Base-by-base conservation (phyloP, 1,284 basidiomycete genomes). In the Rhodofomes roseus region DNA sequence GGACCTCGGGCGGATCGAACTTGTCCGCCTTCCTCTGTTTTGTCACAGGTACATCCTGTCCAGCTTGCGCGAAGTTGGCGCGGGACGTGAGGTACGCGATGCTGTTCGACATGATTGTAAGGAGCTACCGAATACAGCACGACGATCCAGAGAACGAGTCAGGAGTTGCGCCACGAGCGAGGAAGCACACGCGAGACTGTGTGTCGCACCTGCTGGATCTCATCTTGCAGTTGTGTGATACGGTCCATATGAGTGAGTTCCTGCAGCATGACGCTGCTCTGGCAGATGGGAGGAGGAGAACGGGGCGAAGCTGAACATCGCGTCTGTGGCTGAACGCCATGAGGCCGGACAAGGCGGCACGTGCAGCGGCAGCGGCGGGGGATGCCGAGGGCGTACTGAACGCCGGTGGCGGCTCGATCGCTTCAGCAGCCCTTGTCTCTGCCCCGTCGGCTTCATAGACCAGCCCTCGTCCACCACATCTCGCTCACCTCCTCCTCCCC, bases 221-320 rank as follows among this genome's bases (percentile, higher is more conserved):
- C 90, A 83, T 92, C 89, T 78, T 92, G 90, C 64, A 93, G 84
- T 73, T 93, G 91, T 34, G 91, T 92, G 73, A 93, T 90, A 75
- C 90, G 86, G 79, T 93, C 90, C 90, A 93, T 93, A 79, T 89
- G 85, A 73, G 89, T 85, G 72, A 91, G 76, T 85, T 92, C 89
- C 81, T 90, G 86, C 80, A 91, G 89, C 89, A 92, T 91, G 79
- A 77, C 87, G 82, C 82, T 73, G 74, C 72, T 60, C 36, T 20
- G 16, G 59, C 36, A 18, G 54, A 58, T 62, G 57, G 34, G 46
- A 25, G 52, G 55, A 54, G 43, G 34, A 58, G 22, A 11, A 11
- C 6, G 27, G 52, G 44, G 22, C 9, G n/a, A 34, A 55, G 25
- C 46, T 46, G 31, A 14, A 29, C 51, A 39, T 25, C 39, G 27